These are phyloP conservation scores for Candida chauliodis DNA, from an alignment of 805 yeast genomes.

Conservation along the genomic window DNA sequence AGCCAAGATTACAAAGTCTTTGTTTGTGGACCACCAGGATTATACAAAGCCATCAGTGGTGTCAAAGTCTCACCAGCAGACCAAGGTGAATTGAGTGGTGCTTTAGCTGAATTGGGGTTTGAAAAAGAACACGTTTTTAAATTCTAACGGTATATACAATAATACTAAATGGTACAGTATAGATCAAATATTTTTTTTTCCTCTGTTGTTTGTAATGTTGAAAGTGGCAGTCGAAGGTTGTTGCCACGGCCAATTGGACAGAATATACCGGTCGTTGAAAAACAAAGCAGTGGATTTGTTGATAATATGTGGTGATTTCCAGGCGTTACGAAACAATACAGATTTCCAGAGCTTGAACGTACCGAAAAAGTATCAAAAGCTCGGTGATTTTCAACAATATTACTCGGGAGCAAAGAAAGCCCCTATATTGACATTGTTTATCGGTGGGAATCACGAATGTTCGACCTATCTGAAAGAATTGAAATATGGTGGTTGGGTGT, in stretches of 20 bases:
- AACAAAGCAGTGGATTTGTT: slow-evolving; percentile 34
- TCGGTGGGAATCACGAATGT: slow-evolving; percentile 96
- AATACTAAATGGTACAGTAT: no score
- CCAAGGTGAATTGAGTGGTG: slow-evolving; percentile 93
- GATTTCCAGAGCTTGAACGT: slow-evolving; percentile 74
- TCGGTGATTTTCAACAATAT: slow-evolving; percentile 81
- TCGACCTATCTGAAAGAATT: slow-evolving; percentile 72
- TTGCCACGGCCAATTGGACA: slow-evolving; percentile 75
- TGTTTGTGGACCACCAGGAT: slow-evolving; percentile 94
- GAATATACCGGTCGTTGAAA: slow-evolving; percentile 43
- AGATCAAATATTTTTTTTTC: not conserved
- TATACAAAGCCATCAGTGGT: slow-evolving; percentile 87
- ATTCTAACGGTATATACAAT: slow-evolving; percentile 44
- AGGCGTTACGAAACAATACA: slow-evolving; percentile 59
- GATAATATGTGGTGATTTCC: slow-evolving; percentile 89
- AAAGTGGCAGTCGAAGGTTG: slow-evolving; percentile 81
- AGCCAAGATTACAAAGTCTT: slow-evolving; percentile 57
- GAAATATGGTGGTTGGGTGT: slow-evolving; percentile 89
- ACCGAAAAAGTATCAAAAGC: slow-evolving; percentile 67
- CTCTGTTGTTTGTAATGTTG: slow-evolving; percentile 6
- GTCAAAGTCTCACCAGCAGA: slow-evolving; percentile 78
- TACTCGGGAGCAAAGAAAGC: slow-evolving; percentile 59
- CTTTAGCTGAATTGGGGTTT: slow-evolving; percentile 84
- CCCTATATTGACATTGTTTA: slow-evolving; percentile 73
- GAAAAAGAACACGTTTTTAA: slow-evolving; percentile 84